Evolutionary conservation across 2,329 filamentous ascomycete genomes (phyloP).

Genomic region (Sarocladium strictum): DNA sequence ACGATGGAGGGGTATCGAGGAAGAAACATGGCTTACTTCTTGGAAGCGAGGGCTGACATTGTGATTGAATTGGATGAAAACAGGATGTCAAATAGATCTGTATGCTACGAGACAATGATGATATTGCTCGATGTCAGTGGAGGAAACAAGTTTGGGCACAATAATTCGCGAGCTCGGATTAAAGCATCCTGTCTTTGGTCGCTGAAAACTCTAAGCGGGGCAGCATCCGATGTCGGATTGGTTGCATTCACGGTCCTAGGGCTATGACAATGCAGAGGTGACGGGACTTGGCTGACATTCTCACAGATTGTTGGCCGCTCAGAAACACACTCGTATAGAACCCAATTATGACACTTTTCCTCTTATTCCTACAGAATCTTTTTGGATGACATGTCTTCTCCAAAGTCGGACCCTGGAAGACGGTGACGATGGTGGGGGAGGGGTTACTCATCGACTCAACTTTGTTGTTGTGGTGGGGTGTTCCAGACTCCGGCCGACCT

Average conservation of each 20-base stretch:
- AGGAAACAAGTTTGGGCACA: neutral
- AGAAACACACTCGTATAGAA: no score
- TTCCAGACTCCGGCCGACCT: no score
- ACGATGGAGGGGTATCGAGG: neutral
- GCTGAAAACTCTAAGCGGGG: conserved; percentile 4
- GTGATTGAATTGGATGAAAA: neutral
- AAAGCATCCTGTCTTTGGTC: neutral
- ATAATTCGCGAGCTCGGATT: neutral
- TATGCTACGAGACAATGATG: neutral
- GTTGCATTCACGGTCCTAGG: neutral
- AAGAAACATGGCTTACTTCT: neutral
- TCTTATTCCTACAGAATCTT: no score
- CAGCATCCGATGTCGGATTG: conserved; percentile 7
- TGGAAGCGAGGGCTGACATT: conserved; percentile 4
- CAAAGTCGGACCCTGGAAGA: no score
- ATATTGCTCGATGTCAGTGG: conserved; percentile 1
- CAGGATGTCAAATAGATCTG: neutral
- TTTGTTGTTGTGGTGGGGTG: no score
- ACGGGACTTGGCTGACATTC: no score
- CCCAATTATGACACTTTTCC: no score
- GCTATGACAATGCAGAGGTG: no score
- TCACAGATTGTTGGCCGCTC: no score
- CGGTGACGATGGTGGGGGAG: no score
- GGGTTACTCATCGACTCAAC: no score
- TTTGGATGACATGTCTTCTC: no score